Percentiles rank a stretch among this genome's conserved stretches.
Evolutionary conservation across 495 filamentous ascomycete species (phyloP).

Genomic region (Halenospora varia): DNA sequence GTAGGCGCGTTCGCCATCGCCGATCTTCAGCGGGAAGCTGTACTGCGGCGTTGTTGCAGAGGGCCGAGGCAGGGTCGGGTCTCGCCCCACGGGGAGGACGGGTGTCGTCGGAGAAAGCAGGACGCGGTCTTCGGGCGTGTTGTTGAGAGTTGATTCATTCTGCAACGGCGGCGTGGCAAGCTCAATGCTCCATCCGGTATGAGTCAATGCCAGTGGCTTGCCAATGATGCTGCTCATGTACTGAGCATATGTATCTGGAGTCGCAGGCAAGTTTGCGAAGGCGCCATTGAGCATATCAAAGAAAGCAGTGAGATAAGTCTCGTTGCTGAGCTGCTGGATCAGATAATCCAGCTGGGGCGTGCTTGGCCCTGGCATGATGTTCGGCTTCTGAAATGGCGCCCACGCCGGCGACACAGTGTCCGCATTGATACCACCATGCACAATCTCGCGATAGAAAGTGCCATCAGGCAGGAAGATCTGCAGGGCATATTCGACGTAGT

Average conservation of each 20-base stretch:
- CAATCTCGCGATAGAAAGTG: constrained; percentile 49
- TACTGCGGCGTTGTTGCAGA: constrained; percentile 22
- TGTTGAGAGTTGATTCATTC: constrained; percentile 17
- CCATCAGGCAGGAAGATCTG: constrained; percentile 48
- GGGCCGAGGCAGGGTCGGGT: neutral
- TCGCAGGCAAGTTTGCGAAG: constrained; percentile 12
- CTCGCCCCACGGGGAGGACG: too few species aligned
- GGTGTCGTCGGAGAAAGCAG: too few species aligned
- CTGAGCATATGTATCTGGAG: constrained; percentile 34
- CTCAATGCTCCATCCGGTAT: constrained; percentile 43
- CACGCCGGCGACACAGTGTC: too few species aligned
- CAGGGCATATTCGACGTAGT: constrained; percentile 43
- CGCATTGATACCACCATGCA: too few species aligned
- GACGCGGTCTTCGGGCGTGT: neutral
- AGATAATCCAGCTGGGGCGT: constrained; percentile 34
- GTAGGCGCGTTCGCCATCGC: constrained; percentile 31
- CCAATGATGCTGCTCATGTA: constrained; percentile 39
- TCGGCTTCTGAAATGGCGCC: too few species aligned
- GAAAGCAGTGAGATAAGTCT: constrained; percentile 35
- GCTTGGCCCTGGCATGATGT: too few species aligned
- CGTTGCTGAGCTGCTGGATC: constrained; percentile 23
- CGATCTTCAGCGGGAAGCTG: constrained; percentile 37
- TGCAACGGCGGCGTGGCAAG: constrained; percentile 27
- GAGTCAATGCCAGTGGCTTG: constrained; percentile 43
- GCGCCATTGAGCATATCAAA: constrained; percentile 32